Evolutionary conservation across 2,329 filamentous ascomycete species (phyloP).

Genomic region (Thermochaetoides dissita): DNA sequence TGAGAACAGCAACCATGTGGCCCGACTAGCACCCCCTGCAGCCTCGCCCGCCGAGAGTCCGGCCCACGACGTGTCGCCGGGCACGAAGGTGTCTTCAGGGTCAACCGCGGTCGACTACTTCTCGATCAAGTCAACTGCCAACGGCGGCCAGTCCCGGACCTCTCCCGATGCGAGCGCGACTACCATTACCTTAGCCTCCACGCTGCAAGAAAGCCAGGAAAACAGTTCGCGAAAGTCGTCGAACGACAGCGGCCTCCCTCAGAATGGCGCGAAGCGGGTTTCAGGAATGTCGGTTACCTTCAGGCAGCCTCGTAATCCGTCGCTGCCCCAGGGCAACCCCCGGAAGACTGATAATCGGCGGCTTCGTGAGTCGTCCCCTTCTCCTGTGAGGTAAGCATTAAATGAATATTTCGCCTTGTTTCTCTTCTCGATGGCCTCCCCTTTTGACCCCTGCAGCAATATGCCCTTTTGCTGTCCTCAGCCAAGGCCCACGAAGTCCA

Average conservation of each 20-base stretch:
- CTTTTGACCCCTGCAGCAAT: background rate
- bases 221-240: slow-evolving; percentile 13
- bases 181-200: slow-evolving; percentile 5
- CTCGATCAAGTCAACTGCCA: background rate
- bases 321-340: slow-evolving; percentile 34
- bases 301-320: slow-evolving; percentile 27
- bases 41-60: slow-evolving; percentile 17
- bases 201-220: slow-evolving; percentile 7
- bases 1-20: slow-evolving; percentile 9
- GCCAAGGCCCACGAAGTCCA: no score
- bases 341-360: slow-evolving; percentile 29
- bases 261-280: slow-evolving; percentile 26
- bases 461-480: no score
- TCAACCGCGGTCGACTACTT: slow-evolving; percentile 16
- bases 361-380: slow-evolving; percentile 33
- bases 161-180: no score
- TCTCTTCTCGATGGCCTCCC: background rate
- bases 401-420: background rate
- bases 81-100: slow-evolving; percentile 18
- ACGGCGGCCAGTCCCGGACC: background rate
- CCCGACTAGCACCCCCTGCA: slow-evolving; percentile 8
- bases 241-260: slow-evolving; percentile 22
- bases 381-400: slow-evolving; percentile 31
- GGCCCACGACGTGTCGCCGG: slow-evolving; percentile 31
- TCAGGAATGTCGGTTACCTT: slow-evolving; percentile 36